Conservation (phyloP, 441 rosid species). For the Bocquillonia castaneifolia region DNA sequence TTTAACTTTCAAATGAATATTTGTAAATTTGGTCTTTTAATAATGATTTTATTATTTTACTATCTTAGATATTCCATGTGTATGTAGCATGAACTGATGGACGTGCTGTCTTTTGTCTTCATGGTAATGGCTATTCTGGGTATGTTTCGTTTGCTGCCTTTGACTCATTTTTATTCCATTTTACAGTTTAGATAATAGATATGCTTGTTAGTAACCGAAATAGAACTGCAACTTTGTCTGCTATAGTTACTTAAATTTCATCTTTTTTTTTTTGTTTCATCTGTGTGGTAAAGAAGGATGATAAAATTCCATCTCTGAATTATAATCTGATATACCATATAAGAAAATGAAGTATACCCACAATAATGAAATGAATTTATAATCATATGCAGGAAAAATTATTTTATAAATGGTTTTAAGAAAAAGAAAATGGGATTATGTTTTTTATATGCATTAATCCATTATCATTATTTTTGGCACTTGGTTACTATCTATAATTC, state of each 20-base stretch:
- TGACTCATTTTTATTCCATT: background rate
- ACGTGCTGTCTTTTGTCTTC: conserved; percentile 85
- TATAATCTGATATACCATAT: too few species aligned
- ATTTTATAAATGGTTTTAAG: background rate
- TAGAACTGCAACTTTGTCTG: background rate
- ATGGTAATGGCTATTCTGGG: conserved; percentile 97
- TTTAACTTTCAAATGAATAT: background rate
- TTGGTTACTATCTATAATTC: background rate
- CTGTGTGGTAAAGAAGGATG: too few species aligned
- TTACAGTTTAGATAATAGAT: background rate
- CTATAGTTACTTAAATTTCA: background rate
- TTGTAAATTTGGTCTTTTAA: background rate
- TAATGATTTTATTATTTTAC: conserved; percentile 16
- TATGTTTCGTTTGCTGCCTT: conserved; percentile 21
- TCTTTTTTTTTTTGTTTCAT: background rate
- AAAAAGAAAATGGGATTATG: background rate
- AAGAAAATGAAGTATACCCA: too few species aligned
- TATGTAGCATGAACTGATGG: conserved; percentile 87
- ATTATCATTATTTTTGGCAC: background rate
- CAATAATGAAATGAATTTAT: background rate
- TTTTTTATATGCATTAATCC: background rate
- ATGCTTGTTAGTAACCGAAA: background rate
- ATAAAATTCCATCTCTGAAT: background rate
- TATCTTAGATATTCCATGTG: conserved; percentile 78
- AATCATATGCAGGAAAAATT: background rate